Evolutionary conservation across 1,284 basidiomycete species (phyloP), one percentile per base, ranked within the genome.

Genomic region (Cryptococcus depauperatus): DNA sequence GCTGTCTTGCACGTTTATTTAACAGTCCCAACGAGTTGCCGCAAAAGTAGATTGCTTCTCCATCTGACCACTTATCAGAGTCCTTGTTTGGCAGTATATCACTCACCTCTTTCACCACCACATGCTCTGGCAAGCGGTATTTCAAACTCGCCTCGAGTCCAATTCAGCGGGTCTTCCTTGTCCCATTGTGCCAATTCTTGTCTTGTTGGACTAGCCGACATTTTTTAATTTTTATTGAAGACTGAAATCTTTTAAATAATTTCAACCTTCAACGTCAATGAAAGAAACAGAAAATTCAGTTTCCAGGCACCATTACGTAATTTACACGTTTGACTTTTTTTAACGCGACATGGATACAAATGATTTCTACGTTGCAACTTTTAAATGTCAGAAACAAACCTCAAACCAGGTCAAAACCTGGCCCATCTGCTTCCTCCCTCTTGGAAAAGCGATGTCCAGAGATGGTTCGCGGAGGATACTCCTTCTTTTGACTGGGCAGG

Each of bases 401-500:
- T 68, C 22, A 43, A 46, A 16, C 57, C 58, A 0, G 58, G 58
- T 2, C 64, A 67, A 48, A 60, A 66, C 45, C 62, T 71, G 35
- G 72, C 69, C 5, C 73, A 95, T 67, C 76, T 95, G 13, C 77
- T 96, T 10, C 90, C 92, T 35, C 86, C 88, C 0, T 87, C 82
- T 59, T 95, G 92, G 92, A 91, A 84, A 66, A 61, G 77, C 1
- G 82, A 86, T 56, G 79, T 98, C 43, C 73, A 78, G 2, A 73
- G 70, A 14, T 98, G 93, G 95, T 79, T 95, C 16, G 79, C 80
- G 13, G 93, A 98, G 71, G 93, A 98, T 67, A 88, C 85, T 0
- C 95, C 93, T 2, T 91, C 87, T 1, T 96, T 97, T 61, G 93
- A 99, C 72, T 97, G 90, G 66, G 93, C 86, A 29, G 95, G 95